Percentiles rank a stretch among this genome's conserved stretches.
These are phyloP conservation scores for Besnoitia besnoiti DNA, from an alignment of 169 alveolate species.

Conservation along the genomic window DNA sequence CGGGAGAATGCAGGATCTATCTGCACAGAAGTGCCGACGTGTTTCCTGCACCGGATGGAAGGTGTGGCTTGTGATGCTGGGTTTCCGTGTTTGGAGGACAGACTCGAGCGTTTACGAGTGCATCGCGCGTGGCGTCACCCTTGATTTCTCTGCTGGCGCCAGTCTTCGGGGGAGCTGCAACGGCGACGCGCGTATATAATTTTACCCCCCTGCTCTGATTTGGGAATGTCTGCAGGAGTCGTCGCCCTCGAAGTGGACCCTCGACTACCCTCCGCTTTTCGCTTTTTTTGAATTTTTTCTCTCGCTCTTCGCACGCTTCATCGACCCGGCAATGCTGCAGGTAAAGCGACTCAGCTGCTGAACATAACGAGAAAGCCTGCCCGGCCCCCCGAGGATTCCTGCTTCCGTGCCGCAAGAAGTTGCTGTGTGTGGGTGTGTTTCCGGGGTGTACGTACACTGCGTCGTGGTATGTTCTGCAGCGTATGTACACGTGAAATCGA, in stretches of 20 bases:
- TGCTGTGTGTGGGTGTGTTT: not conserved
- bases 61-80: too few species aligned
- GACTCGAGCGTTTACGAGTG: too few species aligned
- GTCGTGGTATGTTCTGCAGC: not conserved
- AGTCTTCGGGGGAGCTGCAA: not conserved
- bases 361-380: too few species aligned
- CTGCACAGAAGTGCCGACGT: too few species aligned
- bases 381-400: not conserved
- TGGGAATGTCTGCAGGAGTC: not conserved
- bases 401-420: not conserved
- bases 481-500: not conserved
- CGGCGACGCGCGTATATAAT: not conserved
- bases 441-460: not conserved
- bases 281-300: slow-evolving; percentile 86
- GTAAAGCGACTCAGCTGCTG: too few species aligned
- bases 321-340: slow-evolving; percentile 77
- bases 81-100: too few species aligned
- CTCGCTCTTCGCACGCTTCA: slow-evolving; percentile 73
- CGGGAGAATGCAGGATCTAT: too few species aligned
- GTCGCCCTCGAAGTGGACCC: slow-evolving; percentile 81
- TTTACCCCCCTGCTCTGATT: too few species aligned
- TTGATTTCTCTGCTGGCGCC: too few species aligned
- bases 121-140: too few species aligned
- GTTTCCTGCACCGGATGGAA: too few species aligned
- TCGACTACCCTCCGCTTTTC: slow-evolving; percentile 88